Conservation (phyloP, 164 flowering plant genomes). For the Chloranthus sessilifolius region DNA sequence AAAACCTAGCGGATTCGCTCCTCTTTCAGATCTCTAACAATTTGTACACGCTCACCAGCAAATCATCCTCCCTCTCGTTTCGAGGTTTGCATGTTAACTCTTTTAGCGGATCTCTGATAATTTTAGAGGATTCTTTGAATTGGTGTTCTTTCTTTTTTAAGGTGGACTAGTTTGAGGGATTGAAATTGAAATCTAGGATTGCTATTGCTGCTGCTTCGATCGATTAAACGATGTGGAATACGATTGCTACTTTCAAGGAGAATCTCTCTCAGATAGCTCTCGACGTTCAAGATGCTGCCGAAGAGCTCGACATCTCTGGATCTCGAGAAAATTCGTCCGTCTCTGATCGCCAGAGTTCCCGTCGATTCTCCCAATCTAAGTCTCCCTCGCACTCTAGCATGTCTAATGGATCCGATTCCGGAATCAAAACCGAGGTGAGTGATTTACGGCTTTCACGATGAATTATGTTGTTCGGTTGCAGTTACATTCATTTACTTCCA, state of each 20-base stretch:
- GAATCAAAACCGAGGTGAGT: conserved; percentile 51
- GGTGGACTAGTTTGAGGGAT: too few species aligned
- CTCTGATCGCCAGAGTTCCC: conserved; percentile 57
- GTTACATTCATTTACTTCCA: not conserved
- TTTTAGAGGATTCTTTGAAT: too few species aligned
- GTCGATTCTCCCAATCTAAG: conserved; percentile 46
- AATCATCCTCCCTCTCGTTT: too few species aligned
- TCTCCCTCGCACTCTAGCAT: conserved; percentile 40
- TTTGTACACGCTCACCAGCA: too few species aligned
- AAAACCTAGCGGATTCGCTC: too few species aligned
- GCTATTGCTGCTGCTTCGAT: too few species aligned
- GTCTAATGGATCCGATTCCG: conserved; percentile 50
- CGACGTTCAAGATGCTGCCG: conserved; percentile 74
- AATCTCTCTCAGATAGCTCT: conserved; percentile 78
- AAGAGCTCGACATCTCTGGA: conserved; percentile 48
- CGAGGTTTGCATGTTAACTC: too few species aligned
- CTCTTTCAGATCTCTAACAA: too few species aligned
- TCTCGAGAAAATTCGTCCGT: conserved; percentile 27
- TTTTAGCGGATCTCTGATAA: too few species aligned
- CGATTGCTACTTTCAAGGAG: conserved; percentile 69
- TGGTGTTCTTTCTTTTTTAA: too few species aligned
- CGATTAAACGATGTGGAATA: conserved; percentile 21
- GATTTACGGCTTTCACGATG: not conserved
- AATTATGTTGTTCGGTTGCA: too few species aligned
- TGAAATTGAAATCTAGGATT: too few species aligned